Base-by-base conservation (phyloP, 139 green algal species). In the Micractinium conductrix region DNA sequence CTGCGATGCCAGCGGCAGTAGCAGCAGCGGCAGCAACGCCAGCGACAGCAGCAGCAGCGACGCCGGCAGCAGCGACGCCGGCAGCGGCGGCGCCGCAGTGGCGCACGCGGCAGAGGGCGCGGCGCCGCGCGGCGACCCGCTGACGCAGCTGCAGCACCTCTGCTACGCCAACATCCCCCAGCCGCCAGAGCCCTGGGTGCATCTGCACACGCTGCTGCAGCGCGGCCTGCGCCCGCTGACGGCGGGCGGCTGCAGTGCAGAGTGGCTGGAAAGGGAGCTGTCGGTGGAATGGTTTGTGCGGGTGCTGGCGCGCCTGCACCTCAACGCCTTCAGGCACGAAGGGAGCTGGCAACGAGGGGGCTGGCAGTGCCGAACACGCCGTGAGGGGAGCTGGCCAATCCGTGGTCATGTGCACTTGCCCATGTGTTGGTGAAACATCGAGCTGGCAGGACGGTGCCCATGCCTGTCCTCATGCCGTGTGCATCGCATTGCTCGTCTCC, bases 121-220 rank as follows among this genome's bases (percentile, higher is more conserved):
- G 5, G 8, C 22, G 19, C 10, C 74, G 6, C 37, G 76, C 3
- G 75, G 72, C 9, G 63, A 74, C 40, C 22, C 80, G n/a, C 48
- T 86, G 35, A 44, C 63, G 17, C 55, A 73, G 70, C 43, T 95
- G 63, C 65, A 72, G 50, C 83, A 87, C 65, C 86, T 95, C 58
- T 95, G 91, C 62, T 92, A 84, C 44, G 92, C 90, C 60, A 91
- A 90, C 43, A 58, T 92, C 22, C 30, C 81, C 0, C 55, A 72
- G 21, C 85, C 83, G 1, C 86, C 86, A 22, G 89, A 85, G 6
- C 60, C 83, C 0, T 95, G 91, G 91, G 42, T 78, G 33, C 60
- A 79, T 28, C 50, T 85, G 38, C 84, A 94, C 73, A 40, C 35
- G 24, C 55, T 91, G 65, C 74, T 95, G 48, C 43, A 79, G 44